Evolutionary conservation across 2,329 filamentous ascomycete species (phyloP).

Genomic region (Calonectria crousiana): DNA sequence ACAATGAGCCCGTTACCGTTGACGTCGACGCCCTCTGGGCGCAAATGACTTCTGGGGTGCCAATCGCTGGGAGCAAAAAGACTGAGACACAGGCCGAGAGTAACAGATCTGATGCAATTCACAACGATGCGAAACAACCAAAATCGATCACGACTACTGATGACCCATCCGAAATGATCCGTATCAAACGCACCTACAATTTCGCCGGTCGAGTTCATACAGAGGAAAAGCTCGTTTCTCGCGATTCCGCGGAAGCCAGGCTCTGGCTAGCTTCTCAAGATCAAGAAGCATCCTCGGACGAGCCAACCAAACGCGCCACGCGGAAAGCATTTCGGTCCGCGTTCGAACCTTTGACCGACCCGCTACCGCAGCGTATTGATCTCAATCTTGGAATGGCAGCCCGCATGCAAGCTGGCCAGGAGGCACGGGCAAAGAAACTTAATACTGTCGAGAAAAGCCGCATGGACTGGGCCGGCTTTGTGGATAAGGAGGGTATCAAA

Average conservation of each 20-base stretch:
- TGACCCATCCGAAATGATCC: constrained; percentile 59
- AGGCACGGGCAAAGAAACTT: constrained; percentile 71
- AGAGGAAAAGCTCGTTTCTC: constrained; percentile 77
- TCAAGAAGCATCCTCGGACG: constrained; percentile 40
- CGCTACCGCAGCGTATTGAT: constrained; percentile 61
- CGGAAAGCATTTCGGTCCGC: constrained; percentile 70
- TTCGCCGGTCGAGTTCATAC: constrained; percentile 80
- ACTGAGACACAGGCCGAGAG: constrained; percentile 24
- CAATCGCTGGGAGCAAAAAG: constrained; percentile 21
- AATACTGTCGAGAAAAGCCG: constrained; percentile 80
- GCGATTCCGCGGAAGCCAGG: constrained; percentile 74
- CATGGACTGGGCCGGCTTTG: constrained; percentile 80
- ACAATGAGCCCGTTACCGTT: constrained; percentile 72
- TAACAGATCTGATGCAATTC: constrained; percentile 3
- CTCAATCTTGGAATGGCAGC: constrained; percentile 68
- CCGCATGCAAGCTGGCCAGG: constrained; percentile 61
- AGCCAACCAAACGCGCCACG: constrained; percentile 58
- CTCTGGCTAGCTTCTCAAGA: constrained; percentile 70
- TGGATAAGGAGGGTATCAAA: constrained; percentile 78
- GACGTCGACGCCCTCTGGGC: constrained; percentile 80
- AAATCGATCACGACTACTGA: constrained; percentile 29
- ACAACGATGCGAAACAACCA: constrained; percentile 21
- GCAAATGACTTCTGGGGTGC: constrained; percentile 67
- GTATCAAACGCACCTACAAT: constrained; percentile 79
- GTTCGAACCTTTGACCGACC: constrained; percentile 70